phyloP scores from a whole-genome alignment of 1,284 basidiomycete genomes.

The Tilletiopsis washingtonensis region DNA sequence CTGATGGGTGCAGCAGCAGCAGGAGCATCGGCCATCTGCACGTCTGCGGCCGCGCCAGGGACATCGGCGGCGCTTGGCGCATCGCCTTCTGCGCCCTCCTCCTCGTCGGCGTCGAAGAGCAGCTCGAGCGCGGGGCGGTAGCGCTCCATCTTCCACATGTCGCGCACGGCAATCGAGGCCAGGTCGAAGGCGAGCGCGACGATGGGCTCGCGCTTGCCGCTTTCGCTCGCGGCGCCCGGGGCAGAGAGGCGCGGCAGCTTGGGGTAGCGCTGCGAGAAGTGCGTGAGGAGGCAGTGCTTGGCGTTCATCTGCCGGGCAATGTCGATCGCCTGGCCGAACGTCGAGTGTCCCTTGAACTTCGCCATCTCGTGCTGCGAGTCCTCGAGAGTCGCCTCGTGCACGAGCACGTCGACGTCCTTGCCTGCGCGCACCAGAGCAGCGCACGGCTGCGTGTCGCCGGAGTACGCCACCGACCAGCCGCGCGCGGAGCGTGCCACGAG shows the following conservation, averaged over 20 bases:
- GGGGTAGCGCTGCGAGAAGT: conserved; percentile 90
- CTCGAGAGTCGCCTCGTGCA: conserved; percentile 87
- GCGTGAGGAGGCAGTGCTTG: conserved; percentile 73
- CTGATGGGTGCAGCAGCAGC: too few species aligned
- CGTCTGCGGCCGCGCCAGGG: too few species aligned
- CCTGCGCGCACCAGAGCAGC: conserved; percentile 63
- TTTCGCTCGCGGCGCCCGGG: conserved; percentile 3
- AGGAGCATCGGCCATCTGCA: too few species aligned
- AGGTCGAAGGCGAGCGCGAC: conserved; percentile 77
- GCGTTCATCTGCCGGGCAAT: conserved; percentile 70
- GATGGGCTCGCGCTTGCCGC: conserved; percentile 36
- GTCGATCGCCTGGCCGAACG: conserved; percentile 75
- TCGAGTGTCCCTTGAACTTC: conserved; percentile 72
- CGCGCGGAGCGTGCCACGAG: conserved; percentile 15
- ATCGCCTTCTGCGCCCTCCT: conserved; percentile 32
- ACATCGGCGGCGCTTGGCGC: too few species aligned
- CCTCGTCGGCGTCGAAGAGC: conserved; percentile 58
- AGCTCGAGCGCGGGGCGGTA: conserved; percentile 67
- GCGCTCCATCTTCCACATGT: conserved; percentile 70
- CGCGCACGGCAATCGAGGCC: conserved; percentile 61
- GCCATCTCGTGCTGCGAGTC: conserved; percentile 62
- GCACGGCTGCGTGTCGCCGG: conserved; percentile 80
- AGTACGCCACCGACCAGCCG: conserved; percentile 53
- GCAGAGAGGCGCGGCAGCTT: conserved; percentile 59
- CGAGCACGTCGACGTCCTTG: conserved; percentile 65